Evolutionary conservation across 1,139 yeast genomes (phyloP).

Genomic region (Kodamaea derodonti): DNA sequence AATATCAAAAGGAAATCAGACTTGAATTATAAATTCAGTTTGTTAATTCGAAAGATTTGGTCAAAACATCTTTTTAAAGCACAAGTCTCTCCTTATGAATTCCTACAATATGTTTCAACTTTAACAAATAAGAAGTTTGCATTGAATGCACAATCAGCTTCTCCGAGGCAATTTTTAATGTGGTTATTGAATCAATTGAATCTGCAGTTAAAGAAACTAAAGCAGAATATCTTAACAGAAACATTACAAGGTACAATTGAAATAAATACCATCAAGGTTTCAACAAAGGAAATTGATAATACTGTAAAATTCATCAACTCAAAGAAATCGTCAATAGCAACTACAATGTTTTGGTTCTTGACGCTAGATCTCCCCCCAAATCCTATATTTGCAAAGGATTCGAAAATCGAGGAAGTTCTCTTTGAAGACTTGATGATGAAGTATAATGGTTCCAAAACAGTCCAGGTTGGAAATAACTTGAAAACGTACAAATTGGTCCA

Average conservation of each 20-base stretch:
- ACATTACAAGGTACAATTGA: constrained; percentile 53
- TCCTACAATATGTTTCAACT: constrained; percentile 46
- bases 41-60: constrained; percentile 62
- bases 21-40: constrained; percentile 34
- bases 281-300: constrained; percentile 16
- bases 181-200: constrained; percentile 58
- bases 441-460: constrained; percentile 30
- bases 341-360: constrained; percentile 54
- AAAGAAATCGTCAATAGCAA: constrained; percentile 12
- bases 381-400: constrained; percentile 44
- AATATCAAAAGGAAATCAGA: constrained; percentile 16
- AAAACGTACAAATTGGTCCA: constrained; percentile 34
- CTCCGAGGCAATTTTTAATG: constrained; percentile 52
- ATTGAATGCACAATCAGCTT: constrained; percentile 30
- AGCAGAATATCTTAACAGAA: constrained; percentile 15
- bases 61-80: constrained; percentile 52
- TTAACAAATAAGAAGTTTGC: constrained; percentile 42
- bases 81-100: constrained; percentile 67
- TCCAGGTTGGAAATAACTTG: constrained; percentile 19
- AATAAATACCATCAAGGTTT: constrained; percentile 24
- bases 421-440: constrained; percentile 45
- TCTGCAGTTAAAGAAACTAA: constrained; percentile 26
- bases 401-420: constrained; percentile 51
- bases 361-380: constrained; percentile 56
- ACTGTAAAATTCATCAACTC: constrained; percentile 21